Conservation (phyloP, 306 rosid genomes). For the Urtica urens region DNA sequence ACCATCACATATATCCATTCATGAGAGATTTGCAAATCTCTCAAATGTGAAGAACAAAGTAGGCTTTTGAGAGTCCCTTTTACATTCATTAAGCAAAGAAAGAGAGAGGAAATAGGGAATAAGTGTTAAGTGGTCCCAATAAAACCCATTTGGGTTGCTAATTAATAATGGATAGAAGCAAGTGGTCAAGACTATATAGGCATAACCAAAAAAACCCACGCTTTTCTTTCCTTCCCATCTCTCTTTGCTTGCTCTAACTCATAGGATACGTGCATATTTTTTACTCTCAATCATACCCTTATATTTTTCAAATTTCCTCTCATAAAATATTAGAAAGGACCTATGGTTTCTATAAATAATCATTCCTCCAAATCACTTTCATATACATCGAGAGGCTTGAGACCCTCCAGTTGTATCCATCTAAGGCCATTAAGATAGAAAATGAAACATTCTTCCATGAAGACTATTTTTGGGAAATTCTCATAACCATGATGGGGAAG, state of each 20-base stretch:
- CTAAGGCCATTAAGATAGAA: slow-evolving; percentile 49
- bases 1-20: slow-evolving; percentile 1
- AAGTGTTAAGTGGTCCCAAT: slow-evolving; percentile 34
- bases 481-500: slow-evolving; percentile 35
- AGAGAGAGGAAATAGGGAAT: slow-evolving; percentile 13
- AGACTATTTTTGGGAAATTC: slow-evolving; percentile 33
- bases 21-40: slow-evolving; percentile 16
- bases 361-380: slow-evolving; percentile 38
- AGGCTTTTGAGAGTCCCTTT: slow-evolving; percentile 20
- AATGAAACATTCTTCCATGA: slow-evolving; percentile 58
- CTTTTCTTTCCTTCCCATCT: slow-evolving; percentile 11
- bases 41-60: slow-evolving; percentile 12
- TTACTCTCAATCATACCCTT: not conserved
- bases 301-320: not conserved
- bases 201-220: slow-evolving; percentile 15
- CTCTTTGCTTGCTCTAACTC: not conserved
- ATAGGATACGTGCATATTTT: slow-evolving; percentile 5
- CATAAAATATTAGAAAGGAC: not conserved
- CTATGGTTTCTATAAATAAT: slow-evolving; percentile 20
- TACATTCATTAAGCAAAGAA: slow-evolving; percentile 19
- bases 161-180: slow-evolving; percentile 27
- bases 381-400: slow-evolving; percentile 20
- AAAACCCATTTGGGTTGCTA: slow-evolving; percentile 25
- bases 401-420: slow-evolving; percentile 69
- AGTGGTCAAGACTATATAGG: slow-evolving; percentile 32